These are phyloP conservation scores for Penicillium sp. DNA, from an alignment of 2,329 filamentous ascomycete species.

Conservation along the genomic window DNA sequence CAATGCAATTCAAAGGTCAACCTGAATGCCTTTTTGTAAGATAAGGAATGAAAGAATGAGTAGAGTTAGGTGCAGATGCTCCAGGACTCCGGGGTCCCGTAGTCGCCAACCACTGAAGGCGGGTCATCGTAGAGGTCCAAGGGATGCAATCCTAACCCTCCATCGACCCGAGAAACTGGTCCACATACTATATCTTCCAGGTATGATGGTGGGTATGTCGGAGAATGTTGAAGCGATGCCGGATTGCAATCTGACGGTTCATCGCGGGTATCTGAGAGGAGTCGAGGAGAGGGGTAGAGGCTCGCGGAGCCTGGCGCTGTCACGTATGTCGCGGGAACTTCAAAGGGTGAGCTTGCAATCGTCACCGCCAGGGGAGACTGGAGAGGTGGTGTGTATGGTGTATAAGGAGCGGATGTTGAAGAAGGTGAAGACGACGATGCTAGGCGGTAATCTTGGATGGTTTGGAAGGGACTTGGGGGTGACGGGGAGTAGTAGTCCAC, in stretches of 20 bases:
- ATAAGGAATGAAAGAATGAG: conserved; percentile 3
- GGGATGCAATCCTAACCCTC: conserved; percentile 29
- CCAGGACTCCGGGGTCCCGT: conserved; percentile 44
- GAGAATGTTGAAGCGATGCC: conserved; percentile 38
- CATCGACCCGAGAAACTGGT: conserved; percentile 34
- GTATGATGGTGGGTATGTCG: conserved; percentile 45
- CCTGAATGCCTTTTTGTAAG: conserved; percentile 18
- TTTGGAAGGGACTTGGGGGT: conserved; percentile 41
- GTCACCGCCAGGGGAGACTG: conserved; percentile 46
- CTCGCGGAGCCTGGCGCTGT: conserved; percentile 41
- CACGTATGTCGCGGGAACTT: conserved; percentile 37
- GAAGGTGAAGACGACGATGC: conserved; percentile 44
- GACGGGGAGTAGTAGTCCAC: conserved; percentile 44
- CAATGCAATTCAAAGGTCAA: conserved; percentile 19
- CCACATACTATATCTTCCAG: conserved; percentile 40
- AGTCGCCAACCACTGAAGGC: conserved; percentile 39
- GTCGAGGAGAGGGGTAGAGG: conserved; percentile 43
- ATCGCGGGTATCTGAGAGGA: conserved; percentile 42
- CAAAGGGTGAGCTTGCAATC: conserved; percentile 44
- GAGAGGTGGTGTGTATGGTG: conserved; percentile 47
- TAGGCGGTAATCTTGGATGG: conserved; percentile 36
- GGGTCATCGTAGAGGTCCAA: conserved; percentile 40
- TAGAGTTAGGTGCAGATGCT: conserved; percentile 23
- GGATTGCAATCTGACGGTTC: conserved; percentile 38
- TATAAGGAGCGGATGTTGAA: conserved; percentile 43